Evolutionary conservation across 2,329 filamentous ascomycete genomes (phyloP), one percentile per base, ranked within the genome.

Genomic region (Colletotrichum trifolii): DNA sequence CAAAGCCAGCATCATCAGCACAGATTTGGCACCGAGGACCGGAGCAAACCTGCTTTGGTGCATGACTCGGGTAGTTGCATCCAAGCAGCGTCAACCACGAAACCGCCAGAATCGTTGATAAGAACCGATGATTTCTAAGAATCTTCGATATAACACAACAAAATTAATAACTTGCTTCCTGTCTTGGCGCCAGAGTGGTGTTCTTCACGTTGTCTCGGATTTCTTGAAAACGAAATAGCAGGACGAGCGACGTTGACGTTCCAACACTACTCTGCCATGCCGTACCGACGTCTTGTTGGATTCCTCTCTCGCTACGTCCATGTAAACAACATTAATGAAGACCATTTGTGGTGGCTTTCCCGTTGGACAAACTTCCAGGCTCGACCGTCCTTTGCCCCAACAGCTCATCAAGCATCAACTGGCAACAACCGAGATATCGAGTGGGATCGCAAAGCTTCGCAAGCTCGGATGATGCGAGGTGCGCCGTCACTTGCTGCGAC

Each of bases 401-500:
- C 9, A 68, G 45, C 49, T 68, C 67, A 33, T 67, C 65, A 2
- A 68, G 40, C 67, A 68, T 68, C 9, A 66, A 39, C 15, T 65
- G 67, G 33, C 67, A 67, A 15, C 60, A 67, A 8, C 67, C 67
- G n/a, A 68, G 36, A 10, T 68, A 68, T 11, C 46, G 50, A 5
- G 67, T 67, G 6, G 67, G 64, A 49, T 68, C 55, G 45, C 67
- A 68, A 10, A 68, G 52, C 36, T 54, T 56, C 83, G 35, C 33
- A 4, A 72, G 55, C 15, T 66, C 63, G 4, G 68, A 60, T 11
- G 59, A 60, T 0, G 42, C 75, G 45, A 85, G 75, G 58, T 81
- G 78, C 5, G 71, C 71, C 1, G 75, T 79, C 12, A 85, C 78
- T 49, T 81, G 77, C 8, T 74, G 67, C 15, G 77, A 76, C 56